A percentile compares a stretch with the other conserved stretches of the same genome.
These are phyloP conservation scores for Syzygium grande DNA, from an alignment of 345 rosid species.

Conservation along the genomic window DNA sequence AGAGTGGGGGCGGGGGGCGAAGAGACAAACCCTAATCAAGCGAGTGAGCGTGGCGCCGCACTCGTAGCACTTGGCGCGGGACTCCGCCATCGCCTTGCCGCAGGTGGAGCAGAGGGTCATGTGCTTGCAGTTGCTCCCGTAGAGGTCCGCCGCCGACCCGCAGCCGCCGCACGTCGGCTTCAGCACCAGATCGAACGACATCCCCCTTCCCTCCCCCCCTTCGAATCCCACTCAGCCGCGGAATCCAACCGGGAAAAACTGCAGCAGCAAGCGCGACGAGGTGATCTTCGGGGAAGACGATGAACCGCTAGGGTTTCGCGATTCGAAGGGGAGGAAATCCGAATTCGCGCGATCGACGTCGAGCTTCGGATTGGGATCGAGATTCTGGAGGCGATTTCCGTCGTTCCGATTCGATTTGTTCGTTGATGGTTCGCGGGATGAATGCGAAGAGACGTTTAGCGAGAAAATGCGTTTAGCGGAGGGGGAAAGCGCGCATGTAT, in stretches of 20 bases:
- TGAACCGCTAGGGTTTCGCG: neutral
- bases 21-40: slow-evolving; percentile 69
- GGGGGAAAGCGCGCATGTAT: neutral
- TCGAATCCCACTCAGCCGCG: neutral
- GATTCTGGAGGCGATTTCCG: neutral
- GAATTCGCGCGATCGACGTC: neutral
- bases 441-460: neutral
- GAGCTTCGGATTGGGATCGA: neutral
- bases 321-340: neutral
- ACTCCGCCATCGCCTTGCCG: slow-evolving; percentile 92
- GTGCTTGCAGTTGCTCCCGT: slow-evolving; percentile 92
- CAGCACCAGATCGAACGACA: slow-evolving; percentile 69
- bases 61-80: slow-evolving; percentile 57
- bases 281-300: neutral
- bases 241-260: neutral
- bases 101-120: slow-evolving; percentile 85
- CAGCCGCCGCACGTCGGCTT: slow-evolving; percentile 78
- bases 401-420: neutral
- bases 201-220: slow-evolving; percentile 3
- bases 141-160: slow-evolving; percentile 58
- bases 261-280: neutral
- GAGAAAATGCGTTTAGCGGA: neutral
- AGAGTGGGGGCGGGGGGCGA: neutral
- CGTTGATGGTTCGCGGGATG: no score
- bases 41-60: slow-evolving; percentile 72